Evolutionary conservation across 2,329 filamentous ascomycete species (phyloP), one percentile per base, ranked within the genome.

Genomic region (Beauveria bassiana): DNA sequence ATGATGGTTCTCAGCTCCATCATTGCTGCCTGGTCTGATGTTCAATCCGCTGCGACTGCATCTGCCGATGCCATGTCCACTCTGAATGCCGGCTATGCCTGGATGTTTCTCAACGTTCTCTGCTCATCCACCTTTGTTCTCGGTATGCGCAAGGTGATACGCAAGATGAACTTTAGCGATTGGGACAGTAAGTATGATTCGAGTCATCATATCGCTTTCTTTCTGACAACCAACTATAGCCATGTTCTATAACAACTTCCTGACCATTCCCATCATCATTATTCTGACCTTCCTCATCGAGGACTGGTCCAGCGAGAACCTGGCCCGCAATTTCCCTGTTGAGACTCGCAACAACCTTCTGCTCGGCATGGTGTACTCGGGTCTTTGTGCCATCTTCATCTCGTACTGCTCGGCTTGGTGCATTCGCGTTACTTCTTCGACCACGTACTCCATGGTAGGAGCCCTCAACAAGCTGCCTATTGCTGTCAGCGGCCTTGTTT

Each of bases 221-320:
- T 65, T 42, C 72, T 77, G 69, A 73, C 69, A 38, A 9, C 3
- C 9, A 31, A 7, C 14, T 26, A 96, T 34, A 34, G 91, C 91
- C 71, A 96, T 96, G 92, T 96, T 92, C 79, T 96, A 96, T 82
- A 96, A 96, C 85, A 96, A 96, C 78, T 83, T 96, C 57, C 85
- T 96, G 67, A 93, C 91, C 62, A 95, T 96, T 66, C 92, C 92
- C 49, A 87, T 96, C 70, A 85, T 96, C 50, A 76, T 96, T 63
- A 74, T 90, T 68, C 85, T 86, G 73, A 93, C 92, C 31, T 79
- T 96, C 61, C 69, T 95, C 65, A 78, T 88, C 66, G 92, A 96
- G 75, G 89, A 96, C 78, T 96, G 92, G 92, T 93, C 91, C 7
- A 78, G 84, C 59, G 80, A 81, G 63, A 96, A 96, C 77, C 76